Evolutionary conservation across 164 flowering plant genomes (phyloP).

Genomic region (Amborella trichopoda): DNA sequence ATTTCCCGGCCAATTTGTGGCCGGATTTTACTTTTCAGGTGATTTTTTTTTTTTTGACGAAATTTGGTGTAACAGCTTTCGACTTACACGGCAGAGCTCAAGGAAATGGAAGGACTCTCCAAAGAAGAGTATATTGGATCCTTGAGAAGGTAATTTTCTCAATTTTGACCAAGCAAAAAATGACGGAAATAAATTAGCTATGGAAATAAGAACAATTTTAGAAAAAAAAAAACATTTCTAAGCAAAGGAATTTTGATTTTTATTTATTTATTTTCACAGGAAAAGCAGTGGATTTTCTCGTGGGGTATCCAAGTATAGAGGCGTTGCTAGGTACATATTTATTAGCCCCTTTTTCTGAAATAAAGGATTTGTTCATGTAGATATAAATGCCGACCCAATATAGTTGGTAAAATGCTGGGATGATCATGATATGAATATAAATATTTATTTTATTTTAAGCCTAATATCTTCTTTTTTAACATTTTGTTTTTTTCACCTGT

Average conservation of each 20-base stretch:
- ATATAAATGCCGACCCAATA: no score
- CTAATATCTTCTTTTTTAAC: not conserved
- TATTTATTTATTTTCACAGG: conserved; percentile 22
- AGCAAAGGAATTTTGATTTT: not conserved
- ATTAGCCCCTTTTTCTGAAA: no score
- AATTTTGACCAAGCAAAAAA: not conserved
- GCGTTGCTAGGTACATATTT: conserved; percentile 81
- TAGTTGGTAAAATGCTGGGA: no score
- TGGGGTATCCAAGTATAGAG: conserved; percentile 88
- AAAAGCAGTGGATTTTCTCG: conserved; percentile 90
- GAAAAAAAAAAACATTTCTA: not conserved
- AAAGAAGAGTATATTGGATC: conserved; percentile 94
- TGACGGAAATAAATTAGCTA: not conserved
- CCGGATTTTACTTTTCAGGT: not conserved
- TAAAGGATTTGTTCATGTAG: no score
- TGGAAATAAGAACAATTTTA: not conserved
- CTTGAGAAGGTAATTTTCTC: conserved; percentile 49
- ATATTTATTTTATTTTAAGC: no score
- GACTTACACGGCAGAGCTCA: conserved; percentile 51
- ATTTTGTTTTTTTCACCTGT: not conserved
- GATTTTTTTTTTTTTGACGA: not conserved
- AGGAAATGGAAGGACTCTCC: conserved; percentile 74
- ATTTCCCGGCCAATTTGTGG: not conserved
- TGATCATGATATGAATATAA: no score
- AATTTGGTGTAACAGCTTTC: conserved; percentile 23